These are phyloP conservation scores for Nitzschia inconspicua DNA, from an alignment of 108 stramenopile species.

Conservation along the genomic window DNA sequence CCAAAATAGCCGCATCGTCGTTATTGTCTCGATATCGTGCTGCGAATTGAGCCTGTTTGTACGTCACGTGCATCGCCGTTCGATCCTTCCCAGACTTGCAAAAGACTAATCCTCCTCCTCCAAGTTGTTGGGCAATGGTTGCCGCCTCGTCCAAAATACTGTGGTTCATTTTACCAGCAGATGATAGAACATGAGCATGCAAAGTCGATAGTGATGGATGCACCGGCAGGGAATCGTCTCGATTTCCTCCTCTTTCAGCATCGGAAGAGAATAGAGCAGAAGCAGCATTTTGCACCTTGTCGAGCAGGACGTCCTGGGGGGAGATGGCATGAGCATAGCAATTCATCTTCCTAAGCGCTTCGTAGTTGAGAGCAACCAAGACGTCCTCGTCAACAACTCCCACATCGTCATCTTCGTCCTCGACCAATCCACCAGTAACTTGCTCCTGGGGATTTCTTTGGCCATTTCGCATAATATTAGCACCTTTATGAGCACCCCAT, in stretches of 20 bases:
- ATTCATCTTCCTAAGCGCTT: conserved; percentile 84
- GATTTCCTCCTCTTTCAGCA: conserved; percentile 17
- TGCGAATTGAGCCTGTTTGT: conserved; percentile 81
- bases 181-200: conserved; percentile 61
- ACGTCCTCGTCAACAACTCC: conserved; percentile 77
- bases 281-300: conserved; percentile 19
- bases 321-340: conserved; percentile 70
- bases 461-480: conserved; percentile 34
- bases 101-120: conserved; percentile 78
- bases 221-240: conserved; percentile 28
- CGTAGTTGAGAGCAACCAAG: conserved; percentile 72
- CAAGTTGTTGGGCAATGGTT: conserved; percentile 58
- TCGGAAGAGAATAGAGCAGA: conserved; percentile 1
- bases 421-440: conserved; percentile 33
- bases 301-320: conserved; percentile 31
- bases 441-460: conserved; percentile 33
- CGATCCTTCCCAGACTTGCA: conserved; percentile 95
- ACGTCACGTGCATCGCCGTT: conserved; percentile 92
- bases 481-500: conserved; percentile 73
- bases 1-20: conserved; percentile 24
- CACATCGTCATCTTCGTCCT: conserved; percentile 75
- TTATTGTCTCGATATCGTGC: conserved; percentile 38
- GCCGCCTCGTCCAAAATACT: conserved; percentile 83
- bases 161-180: conserved; percentile 84
- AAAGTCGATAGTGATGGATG: conserved; percentile 65